phyloP scores from a whole-genome alignment of 2,329 filamentous ascomycete species.

The Bertia moriformis region DNA sequence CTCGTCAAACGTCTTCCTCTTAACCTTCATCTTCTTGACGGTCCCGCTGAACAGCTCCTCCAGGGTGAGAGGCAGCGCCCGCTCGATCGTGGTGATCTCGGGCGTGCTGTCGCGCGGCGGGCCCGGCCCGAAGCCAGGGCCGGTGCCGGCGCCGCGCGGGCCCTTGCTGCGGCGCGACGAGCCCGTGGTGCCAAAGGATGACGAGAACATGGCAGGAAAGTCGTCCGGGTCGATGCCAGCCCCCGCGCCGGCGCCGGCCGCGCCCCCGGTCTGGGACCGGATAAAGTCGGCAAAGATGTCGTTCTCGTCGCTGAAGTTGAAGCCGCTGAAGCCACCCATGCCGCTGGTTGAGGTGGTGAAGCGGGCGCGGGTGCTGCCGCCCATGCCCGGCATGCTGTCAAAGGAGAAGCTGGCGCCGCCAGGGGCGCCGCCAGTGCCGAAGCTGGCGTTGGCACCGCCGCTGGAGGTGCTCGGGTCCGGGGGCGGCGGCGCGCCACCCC shows the following conservation, averaged over 20 bases:
- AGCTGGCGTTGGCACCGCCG: constrained; percentile 31
- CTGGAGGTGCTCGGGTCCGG: constrained; percentile 41
- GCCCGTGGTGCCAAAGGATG: constrained; percentile 28
- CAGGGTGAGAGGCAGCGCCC: constrained; percentile 63
- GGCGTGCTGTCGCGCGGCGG: constrained; percentile 42
- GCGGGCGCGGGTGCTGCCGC: constrained; percentile 37
- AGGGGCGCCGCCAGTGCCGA: constrained; percentile 38
- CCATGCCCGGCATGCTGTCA: constrained; percentile 25
- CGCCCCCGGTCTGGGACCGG: constrained; percentile 34
- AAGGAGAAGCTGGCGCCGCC: constrained; percentile 34
- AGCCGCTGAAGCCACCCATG: constrained; percentile 42
- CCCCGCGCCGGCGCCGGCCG: constrained; percentile 23
- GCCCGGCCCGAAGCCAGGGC: constrained; percentile 8
- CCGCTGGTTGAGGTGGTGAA: constrained; percentile 46
- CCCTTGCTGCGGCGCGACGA: constrained; percentile 22
- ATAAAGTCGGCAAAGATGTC: constrained; percentile 78
- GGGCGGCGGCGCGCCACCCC: constrained; percentile 58
- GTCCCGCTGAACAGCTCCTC: constrained; percentile 80
- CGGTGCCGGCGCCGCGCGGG: constrained; percentile 17
- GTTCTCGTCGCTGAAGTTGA: constrained; percentile 70
- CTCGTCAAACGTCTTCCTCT: constrained; percentile 84
- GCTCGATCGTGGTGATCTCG: constrained; percentile 83
- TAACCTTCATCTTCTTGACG: constrained; percentile 96
- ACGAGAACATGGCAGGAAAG: constrained; percentile 38
- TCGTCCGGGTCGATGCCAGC: constrained; percentile 21